Base-by-base conservation (phyloP, 495 filamentous ascomycete species). In the Annulohypoxylon moriforme region DNA sequence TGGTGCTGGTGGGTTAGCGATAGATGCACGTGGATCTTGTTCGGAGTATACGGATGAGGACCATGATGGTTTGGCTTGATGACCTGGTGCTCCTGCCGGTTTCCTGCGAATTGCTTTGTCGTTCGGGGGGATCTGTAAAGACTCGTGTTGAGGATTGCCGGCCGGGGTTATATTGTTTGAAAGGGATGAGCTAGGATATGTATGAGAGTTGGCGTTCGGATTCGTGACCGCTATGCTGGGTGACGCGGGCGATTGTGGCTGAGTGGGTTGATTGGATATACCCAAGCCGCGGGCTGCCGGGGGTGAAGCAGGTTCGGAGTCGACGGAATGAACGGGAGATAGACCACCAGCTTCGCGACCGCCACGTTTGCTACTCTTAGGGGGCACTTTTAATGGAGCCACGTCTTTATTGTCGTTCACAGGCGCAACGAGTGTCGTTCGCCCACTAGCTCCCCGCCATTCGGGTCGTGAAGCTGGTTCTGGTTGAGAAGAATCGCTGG, bases 381-480 rank as follows among this genome's bases (percentile, higher is more conserved):
- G 82, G 6, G 85, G 85, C 44, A 85, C 77, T 44, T 71, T 81
- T 24, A 87, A 56, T 7, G 82, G 81, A 14, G 80, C 63, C 3
- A 83, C 80, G 36, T 79, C 71, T 27, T 75, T 76, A 29, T 76
- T 79, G 66, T 86, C 86, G 53, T 62, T 78, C 4, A 86, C 81
- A 7, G 84, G 82, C 8, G 83, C 78, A 36, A 87, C 83, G 16
- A 87, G 67, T 3, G 82, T 75, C 38, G 78, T 79, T 61, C 85
- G 80, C 3, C 86, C 86, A 65, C 83, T 87, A 38, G 86, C 82
- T 7, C 86, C 86, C 60, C 81, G 79, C 86, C 86, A 87, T 67
- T 80, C 81, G 5, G 86, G 86, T n/a, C 81, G 78, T 42, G 75
- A 73, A 2, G 75, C 73, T n/a, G 75, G 68, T 20, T 78, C 80